Base-by-base conservation (phyloP, 1,284 basidiomycete genomes). In the Naganishia sp. region DNA sequence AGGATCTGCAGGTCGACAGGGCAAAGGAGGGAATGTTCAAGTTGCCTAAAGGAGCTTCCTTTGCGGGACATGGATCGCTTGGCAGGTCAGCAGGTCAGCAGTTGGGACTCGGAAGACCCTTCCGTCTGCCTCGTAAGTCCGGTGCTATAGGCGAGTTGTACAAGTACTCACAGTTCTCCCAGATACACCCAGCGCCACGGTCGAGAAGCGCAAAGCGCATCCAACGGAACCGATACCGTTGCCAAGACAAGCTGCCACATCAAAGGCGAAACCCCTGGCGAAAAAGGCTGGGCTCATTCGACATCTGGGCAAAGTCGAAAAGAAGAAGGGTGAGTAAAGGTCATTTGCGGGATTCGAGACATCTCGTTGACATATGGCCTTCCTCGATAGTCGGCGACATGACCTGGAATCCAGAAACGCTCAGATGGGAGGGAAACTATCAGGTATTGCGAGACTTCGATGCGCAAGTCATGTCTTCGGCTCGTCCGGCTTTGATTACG, bases 341-440 rank as follows among this genome's bases (percentile, higher is more conserved):
- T 63, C 53, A 13, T 65, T 54, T 15, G 31, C 42, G 23, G 32
- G 10, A 13, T 31, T 17, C 11, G 3, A 1, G 18, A 11, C 5
- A 6, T 50, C 21, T 18, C 31, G 21, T 41, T 41, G 28, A 55
- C 21, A 28, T 11, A 32, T 5, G 5, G 39, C 45, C 23, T 18
- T 23, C 23, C 10, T 49, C 15, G 23, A 49, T 90, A 50, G 86
- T 94, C 66, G 92, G 92, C 25, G 92, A 95, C 67, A 98, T 98
- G 95, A 91, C 87, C 72, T 98, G 93, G 91, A 97, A 98, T 79
- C 92, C 93, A 25, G 82, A 81, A 42, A 87, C 87, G 9, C 84
- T 92, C 28, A 88, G 90, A 25, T 98, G 94, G 94, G 94, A 98
- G 82, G 95, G 95, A 66, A 97, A 98, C 78, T 94, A 98, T 71